A percentile compares a stretch with the other conserved stretches of the same genome.
Conservation (phyloP, 1,139 yeast species). For the Saccharomyces hybrid region DNA sequence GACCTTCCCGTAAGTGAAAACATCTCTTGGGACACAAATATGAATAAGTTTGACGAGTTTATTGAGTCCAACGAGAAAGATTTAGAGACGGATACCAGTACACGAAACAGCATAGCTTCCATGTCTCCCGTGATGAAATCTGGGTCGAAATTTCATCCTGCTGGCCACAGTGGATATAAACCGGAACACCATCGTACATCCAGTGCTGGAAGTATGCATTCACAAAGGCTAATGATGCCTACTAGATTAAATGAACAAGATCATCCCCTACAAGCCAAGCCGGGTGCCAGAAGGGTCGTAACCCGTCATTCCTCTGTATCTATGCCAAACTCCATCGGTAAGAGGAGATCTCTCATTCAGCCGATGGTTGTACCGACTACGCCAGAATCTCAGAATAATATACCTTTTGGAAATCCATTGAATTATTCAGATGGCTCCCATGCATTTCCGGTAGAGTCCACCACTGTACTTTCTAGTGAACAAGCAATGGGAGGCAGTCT, state of each 20-base stretch:
- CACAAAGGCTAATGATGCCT: conserved; percentile 11
- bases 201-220: background rate
- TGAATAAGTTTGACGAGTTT: conserved; percentile 26
- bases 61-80: conserved; percentile 22
- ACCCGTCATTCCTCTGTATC: background rate
- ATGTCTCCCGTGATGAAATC: conserved; percentile 3
- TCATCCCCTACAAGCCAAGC: conserved; percentile 11
- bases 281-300: background rate
- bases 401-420: background rate
- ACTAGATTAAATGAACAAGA: conserved; percentile 8
- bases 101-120: conserved; percentile 10
- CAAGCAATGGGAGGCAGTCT: background rate
- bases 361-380: conserved; percentile 26
- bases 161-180: background rate
- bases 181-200: background rate
- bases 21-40: background rate
- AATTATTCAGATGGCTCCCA: background rate
- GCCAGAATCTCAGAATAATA: conserved; percentile 10
- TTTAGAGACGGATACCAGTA: conserved; percentile 23
- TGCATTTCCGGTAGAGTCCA: background rate
- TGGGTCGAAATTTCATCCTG: background rate
- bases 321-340: conserved; percentile 9
- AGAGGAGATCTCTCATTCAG: conserved; percentile 28
- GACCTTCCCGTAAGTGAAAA: background rate
- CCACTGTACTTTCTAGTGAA: background rate